Conservation (phyloP, 768 basidiomycete species). For the Boletus edulis region DNA sequence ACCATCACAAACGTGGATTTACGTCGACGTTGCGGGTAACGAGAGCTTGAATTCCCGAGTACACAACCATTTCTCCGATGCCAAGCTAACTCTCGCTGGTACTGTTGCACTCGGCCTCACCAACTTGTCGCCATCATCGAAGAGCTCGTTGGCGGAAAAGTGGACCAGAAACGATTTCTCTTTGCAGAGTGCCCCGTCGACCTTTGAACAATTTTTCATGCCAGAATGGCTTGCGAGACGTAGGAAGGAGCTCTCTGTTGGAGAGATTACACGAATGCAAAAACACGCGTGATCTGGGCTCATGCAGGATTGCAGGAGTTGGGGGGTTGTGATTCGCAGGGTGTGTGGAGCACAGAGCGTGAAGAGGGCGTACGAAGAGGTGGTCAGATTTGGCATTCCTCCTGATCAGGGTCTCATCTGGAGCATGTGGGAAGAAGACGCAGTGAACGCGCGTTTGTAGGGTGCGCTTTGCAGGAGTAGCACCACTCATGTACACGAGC, state of each 20-base stretch:
- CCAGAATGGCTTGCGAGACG: constrained; percentile 64
- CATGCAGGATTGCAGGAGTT: constrained; percentile 52
- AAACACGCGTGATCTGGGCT: constrained; percentile 56
- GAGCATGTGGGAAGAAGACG: constrained; percentile 58
- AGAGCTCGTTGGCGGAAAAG: constrained; percentile 28
- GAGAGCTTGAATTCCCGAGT: constrained; percentile 46
- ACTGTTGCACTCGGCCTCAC: constrained; percentile 55
- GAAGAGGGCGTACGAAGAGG: constrained; percentile 44
- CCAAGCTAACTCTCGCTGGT: constrained; percentile 32
- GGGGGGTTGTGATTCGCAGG: constrained; percentile 51
- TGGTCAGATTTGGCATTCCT: constrained; percentile 45
- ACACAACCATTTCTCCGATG: constrained; percentile 35
- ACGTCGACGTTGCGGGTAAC: constrained; percentile 65
- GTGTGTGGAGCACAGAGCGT: constrained; percentile 48
- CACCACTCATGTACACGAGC: background rate
- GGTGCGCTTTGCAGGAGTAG: background rate
- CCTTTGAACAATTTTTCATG: constrained; percentile 62
- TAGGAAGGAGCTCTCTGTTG: constrained; percentile 42
- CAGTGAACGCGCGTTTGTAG: constrained; percentile 13
- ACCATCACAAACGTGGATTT: constrained; percentile 45
- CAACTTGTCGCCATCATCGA: constrained; percentile 47
- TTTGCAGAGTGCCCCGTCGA: background rate
- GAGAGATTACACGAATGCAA: constrained; percentile 51
- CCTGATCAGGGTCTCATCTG: constrained; percentile 59
- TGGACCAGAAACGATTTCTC: constrained; percentile 42